Evolutionary conservation across 345 rosid genomes (phyloP).

Genomic region (Nasturtium officinale): DNA sequence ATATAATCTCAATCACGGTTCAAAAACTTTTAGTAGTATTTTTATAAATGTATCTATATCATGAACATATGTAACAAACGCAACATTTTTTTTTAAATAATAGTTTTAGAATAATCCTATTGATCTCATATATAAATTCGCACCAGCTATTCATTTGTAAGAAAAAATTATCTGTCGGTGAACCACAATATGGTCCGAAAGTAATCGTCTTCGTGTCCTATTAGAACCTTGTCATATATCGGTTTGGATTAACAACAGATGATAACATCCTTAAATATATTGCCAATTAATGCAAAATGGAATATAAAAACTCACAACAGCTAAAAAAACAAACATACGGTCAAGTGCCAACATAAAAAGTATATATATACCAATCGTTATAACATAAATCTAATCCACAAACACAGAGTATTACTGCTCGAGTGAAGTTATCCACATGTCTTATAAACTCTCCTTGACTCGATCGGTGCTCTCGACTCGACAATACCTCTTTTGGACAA

Average conservation of each 20-base stretch:
- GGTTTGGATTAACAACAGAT: constrained; percentile 1
- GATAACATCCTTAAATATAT: background rate
- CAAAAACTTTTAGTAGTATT: background rate
- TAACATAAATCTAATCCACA: constrained; percentile 29
- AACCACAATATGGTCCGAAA: background rate
- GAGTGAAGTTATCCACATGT: constrained; percentile 39
- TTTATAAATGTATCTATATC: too few species aligned
- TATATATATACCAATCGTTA: constrained; percentile 16
- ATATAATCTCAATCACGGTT: background rate
- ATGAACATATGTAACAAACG: too few species aligned
- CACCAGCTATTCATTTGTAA: background rate
- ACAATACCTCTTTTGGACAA: constrained; percentile 37
- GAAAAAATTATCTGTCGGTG: background rate
- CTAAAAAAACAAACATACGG: constrained; percentile 32
- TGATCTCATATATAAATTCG: background rate
- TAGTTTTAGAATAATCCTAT: too few species aligned
- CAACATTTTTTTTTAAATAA: too few species aligned
- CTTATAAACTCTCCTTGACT: constrained; percentile 34
- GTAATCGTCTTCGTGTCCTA: background rate
- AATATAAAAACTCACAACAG: constrained; percentile 13
- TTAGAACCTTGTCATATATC: background rate
- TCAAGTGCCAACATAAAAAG: constrained; percentile 18
- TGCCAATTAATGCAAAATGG: constrained; percentile 15
- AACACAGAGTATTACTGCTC: constrained; percentile 25
- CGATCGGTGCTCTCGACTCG: constrained; percentile 35